Conservation (phyloP, 129 eudicot genomes). For the Chrysanthemum lavandulifolium region DNA sequence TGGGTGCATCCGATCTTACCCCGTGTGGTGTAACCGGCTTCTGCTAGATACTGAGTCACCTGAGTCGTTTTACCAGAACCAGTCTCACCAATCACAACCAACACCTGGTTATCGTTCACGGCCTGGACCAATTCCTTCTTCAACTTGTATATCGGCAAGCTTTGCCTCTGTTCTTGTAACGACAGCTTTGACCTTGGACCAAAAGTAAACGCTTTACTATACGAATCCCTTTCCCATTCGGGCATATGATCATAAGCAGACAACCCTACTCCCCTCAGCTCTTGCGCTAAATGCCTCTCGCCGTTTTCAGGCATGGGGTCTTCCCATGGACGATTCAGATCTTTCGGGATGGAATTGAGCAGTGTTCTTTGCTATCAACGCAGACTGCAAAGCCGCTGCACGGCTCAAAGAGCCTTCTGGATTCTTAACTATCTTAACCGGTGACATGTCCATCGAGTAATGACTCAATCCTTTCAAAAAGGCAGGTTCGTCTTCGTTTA, state of each 20-base stretch:
- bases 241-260: constrained; percentile 84
- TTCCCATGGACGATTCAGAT: constrained; percentile 95
- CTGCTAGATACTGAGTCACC: constrained; percentile 72
- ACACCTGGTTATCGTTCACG: constrained; percentile 53
- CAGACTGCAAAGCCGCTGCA: constrained; percentile 96
- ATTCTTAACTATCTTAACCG: constrained; percentile 77
- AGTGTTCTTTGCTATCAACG: constrained; percentile 71
- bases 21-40: constrained; percentile 69
- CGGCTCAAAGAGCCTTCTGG: constrained; percentile 95
- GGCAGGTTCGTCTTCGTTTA: constrained; percentile 84
- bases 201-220: constrained; percentile 75
- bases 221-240: constrained; percentile 87
- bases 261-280: constrained; percentile 83
- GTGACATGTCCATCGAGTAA: constrained; percentile 80
- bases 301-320: constrained; percentile 97
- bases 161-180: constrained; percentile 82
- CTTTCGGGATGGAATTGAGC: constrained; percentile 91
- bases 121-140: constrained; percentile 85
- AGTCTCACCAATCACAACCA: constrained; percentile 73
- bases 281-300: constrained; percentile 94
- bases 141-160: constrained; percentile 76
- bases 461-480: constrained; percentile 79
- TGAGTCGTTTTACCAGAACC: constrained; percentile 75
- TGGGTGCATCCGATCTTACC: constrained; percentile 79
- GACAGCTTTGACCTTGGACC: constrained; percentile 85